phyloP scores from a whole-genome alignment of 352 stramenopile species.

The Thalassiosira mediterranea region DNA sequence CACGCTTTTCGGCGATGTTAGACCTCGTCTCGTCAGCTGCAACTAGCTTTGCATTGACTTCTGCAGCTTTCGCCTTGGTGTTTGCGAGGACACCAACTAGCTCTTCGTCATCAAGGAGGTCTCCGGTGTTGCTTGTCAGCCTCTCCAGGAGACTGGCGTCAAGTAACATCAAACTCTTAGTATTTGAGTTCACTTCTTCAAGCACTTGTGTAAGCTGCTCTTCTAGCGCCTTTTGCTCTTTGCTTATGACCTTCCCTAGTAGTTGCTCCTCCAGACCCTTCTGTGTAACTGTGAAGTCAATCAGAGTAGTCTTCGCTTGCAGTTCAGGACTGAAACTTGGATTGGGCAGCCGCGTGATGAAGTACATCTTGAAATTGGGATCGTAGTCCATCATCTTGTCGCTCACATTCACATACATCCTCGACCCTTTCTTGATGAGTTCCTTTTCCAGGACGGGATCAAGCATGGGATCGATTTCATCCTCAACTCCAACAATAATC shows the following conservation, averaged over 20 bases:
- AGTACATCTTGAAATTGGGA: conserved; percentile 97
- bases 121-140: conserved; percentile 96
- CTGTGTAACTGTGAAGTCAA: conserved; percentile 98
- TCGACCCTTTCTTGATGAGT: conserved; percentile 94
- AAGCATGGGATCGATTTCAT: conserved; percentile 98
- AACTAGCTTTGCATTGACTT: conserved; percentile 97
- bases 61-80: conserved; percentile 97
- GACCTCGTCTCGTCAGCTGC: conserved; percentile 95
- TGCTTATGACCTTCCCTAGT: conserved; percentile 95
- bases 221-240: conserved; percentile 97
- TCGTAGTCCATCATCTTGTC: conserved; percentile 99
- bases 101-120: conserved; percentile 97
- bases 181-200: conserved; percentile 98
- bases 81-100: conserved; percentile 97
- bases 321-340: conserved; percentile 97
- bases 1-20: conserved; percentile 97
- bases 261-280: conserved; percentile 95
- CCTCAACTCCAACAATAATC: conserved; percentile 94
- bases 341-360: conserved; percentile 97
- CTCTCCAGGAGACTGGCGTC: conserved; percentile 95
- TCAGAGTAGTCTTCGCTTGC: conserved; percentile 97
- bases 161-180: conserved; percentile 94
- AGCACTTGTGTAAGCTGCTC: conserved; percentile 98
- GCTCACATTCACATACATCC: conserved; percentile 96
- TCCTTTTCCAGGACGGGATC: conserved; percentile 97